Percentiles rank a stretch among this genome's conserved stretches.
These are phyloP conservation scores for Tetrapyrgos nigripes DNA, from an alignment of 1,284 basidiomycete genomes.

Conservation along the genomic window DNA sequence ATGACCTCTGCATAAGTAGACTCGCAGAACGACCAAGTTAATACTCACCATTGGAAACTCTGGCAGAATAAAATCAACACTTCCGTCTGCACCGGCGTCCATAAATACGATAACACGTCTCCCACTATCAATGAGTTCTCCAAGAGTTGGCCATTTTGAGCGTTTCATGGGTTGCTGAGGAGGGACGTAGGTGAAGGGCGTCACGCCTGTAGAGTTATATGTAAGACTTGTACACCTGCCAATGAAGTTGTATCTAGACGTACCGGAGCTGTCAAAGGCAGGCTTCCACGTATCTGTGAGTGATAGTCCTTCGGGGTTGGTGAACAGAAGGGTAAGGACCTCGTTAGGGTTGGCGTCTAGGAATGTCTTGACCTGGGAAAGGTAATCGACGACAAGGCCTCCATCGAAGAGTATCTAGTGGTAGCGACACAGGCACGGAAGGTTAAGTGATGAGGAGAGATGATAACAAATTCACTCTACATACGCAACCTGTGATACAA, in stretches of 20 bases:
- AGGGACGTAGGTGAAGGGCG: constrained; percentile 64
- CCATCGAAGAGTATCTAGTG: constrained; percentile 66
- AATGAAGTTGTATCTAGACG: neutral
- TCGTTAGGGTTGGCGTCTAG: constrained; percentile 76
- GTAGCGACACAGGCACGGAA: too few species aligned
- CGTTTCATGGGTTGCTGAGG: constrained; percentile 56
- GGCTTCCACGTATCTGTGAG: constrained; percentile 57
- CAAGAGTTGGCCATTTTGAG: constrained; percentile 77
- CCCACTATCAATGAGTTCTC: constrained; percentile 68
- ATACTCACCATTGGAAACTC: constrained; percentile 62
- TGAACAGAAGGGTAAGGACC: constrained; percentile 74
- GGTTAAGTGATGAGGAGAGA: neutral
- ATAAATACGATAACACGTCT: constrained; percentile 78
- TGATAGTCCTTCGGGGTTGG: constrained; percentile 69
- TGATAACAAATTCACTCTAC: constrained; percentile 13
- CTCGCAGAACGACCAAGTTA: neutral
- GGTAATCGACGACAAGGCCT: constrained; percentile 66
- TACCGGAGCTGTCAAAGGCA: constrained; percentile 58
- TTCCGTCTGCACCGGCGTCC: constrained; percentile 57
- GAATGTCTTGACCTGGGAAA: constrained; percentile 68
- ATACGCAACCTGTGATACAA: neutral
- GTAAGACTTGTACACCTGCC: neutral
- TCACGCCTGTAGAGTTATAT: constrained; percentile 52
- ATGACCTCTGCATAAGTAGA: too few species aligned
- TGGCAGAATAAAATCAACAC: constrained; percentile 66